Base-by-base conservation (phyloP, 2,329 filamentous ascomycete genomes). In the Hypoxylon rubiginosum region DNA sequence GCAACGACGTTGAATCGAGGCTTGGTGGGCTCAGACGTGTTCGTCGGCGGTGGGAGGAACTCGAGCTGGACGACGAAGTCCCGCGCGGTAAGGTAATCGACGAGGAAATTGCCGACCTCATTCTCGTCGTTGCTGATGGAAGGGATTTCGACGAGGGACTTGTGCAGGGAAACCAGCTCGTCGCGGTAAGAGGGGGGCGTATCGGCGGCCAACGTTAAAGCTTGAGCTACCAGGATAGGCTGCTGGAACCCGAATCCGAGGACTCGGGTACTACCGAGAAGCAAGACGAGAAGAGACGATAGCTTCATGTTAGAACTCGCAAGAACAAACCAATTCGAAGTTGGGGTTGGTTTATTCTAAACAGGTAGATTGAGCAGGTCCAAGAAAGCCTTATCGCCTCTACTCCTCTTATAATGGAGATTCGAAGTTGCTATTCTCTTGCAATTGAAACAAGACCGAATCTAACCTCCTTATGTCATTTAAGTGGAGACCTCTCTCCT, bases 1-100 rank as follows among this genome's bases (percentile, higher is more conserved):
- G 94, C 94, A 43, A 94, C 82, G 52, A 97, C 83, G 74, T 97
- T 97, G 82, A 91, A 94, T 45, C 91, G 85, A 4, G 74, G 73
- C 21, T 75, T 76, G 34, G 64, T 41, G 26, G 71, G 62, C 43
- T 68, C 72, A 71, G 78, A 64, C 0, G 76, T 73, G 54, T 79
- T 77, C 4, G 75, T 69, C 15, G 71, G 69, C 6, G 73, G 75
- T 15, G 79, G 77, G 9, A 88, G 71, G 43, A 71, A 73, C 69
- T 88, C 82, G 6, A 80, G 76, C 52, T 81, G 68, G 46, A 81
- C 80, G 15, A 76, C 74, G 75, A 85, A 88, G 60, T 80, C 79
- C 21, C 75, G 79, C 1, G 74, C 66, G 3, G 83, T 77, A 5
- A 97, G 87, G 73, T 92, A 93, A 0, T 85, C 80, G 36, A 86